phyloP scores from a whole-genome alignment of 495 filamentous ascomycete species.

The Penicillium bovifimosum region DNA sequence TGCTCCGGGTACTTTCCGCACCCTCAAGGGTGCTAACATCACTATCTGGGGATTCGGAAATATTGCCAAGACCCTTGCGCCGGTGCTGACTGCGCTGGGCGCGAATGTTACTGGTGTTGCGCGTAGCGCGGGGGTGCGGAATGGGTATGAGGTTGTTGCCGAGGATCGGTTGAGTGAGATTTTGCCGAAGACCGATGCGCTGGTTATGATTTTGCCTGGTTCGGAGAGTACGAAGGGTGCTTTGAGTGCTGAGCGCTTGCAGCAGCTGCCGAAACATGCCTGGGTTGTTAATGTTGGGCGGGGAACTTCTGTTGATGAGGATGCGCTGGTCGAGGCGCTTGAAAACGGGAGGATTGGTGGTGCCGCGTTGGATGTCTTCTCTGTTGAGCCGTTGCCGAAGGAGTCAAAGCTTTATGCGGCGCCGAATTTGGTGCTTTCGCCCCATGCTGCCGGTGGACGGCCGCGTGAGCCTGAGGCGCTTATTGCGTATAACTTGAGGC shows the following conservation, averaged over 20 bases:
- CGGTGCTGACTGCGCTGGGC: conserved; percentile 23
- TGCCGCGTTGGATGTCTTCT: conserved; percentile 64
- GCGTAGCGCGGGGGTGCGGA: conserved; percentile 20
- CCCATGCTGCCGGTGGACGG: conserved; percentile 64
- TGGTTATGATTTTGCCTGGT: conserved; percentile 29
- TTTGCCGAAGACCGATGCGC: conserved; percentile 24
- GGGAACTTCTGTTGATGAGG: conserved; percentile 63
- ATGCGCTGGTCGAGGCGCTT: conserved; percentile 58
- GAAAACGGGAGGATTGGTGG: conserved; percentile 47
- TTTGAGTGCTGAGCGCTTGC: conserved; percentile 21
- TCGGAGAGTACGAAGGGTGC: conserved; percentile 22
- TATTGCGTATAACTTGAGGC: conserved; percentile 48
- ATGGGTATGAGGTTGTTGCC: conserved; percentile 40
- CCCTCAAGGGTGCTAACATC: conserved; percentile 43
- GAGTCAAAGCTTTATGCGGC: conserved; percentile 47
- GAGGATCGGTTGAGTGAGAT: conserved; percentile 28
- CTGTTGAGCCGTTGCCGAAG: conserved; percentile 44
- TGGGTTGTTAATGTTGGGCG: conserved; percentile 67
- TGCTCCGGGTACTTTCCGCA: conserved; percentile 49
- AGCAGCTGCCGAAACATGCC: conserved; percentile 47
- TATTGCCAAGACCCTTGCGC: conserved; percentile 30
- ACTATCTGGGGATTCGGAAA: conserved; percentile 32
- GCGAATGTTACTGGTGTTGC: conserved; percentile 24
- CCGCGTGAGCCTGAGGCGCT: conserved; percentile 47
- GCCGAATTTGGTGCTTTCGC: conserved; percentile 53